These are phyloP conservation scores for Camelina hispida DNA, from an alignment of 345 rosid species.

Conservation along the genomic window DNA sequence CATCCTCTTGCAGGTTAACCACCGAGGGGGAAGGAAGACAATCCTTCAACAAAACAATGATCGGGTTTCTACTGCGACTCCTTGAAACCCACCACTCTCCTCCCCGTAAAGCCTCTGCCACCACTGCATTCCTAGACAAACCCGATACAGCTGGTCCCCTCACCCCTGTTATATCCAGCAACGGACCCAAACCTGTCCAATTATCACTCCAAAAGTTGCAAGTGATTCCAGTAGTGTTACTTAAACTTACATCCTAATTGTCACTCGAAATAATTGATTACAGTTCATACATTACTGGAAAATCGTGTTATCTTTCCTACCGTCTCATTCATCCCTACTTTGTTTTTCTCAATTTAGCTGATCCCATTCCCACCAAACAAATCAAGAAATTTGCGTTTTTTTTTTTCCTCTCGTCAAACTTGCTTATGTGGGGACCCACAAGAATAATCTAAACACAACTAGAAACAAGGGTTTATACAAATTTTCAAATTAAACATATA, in stretches of 20 bases:
- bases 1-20: no score
- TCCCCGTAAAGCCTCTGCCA: no score
- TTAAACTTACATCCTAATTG: not conserved
- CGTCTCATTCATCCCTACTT: not conserved
- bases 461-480: not conserved
- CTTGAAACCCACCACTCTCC: no score
- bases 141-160: no score
- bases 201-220: no score
- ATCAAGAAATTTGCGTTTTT: not conserved
- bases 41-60: no score
- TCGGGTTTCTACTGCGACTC: no score
- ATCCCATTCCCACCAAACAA: not conserved
- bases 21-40: no score
- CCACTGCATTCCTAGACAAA: no score
- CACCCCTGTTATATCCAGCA: no score
- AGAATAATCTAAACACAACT: not conserved
- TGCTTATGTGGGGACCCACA: not conserved
- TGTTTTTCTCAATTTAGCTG: not conserved
- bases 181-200: no score
- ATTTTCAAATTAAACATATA: not conserved
- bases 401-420: not conserved
- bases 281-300: not conserved
- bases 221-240: no score
- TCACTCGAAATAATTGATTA: not conserved
- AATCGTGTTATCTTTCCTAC: not conserved